A percentile compares a stretch with the other conserved stretches of the same genome.
phyloP scores from a whole-genome alignment of 1,139 yeast species.

The Candida albicans region DNA sequence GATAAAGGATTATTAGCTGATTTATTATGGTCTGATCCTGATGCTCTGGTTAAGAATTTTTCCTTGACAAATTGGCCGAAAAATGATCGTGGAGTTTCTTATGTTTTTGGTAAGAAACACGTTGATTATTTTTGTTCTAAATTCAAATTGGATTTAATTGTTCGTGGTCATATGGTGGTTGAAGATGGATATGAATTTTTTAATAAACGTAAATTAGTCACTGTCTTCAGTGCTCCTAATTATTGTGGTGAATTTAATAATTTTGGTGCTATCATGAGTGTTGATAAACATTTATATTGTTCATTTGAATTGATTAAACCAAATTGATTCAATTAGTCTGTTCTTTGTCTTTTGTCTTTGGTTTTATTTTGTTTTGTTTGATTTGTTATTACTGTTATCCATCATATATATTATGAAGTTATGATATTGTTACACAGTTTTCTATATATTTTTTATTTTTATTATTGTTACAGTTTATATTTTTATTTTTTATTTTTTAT shows the following conservation, averaged over 20 bases:
- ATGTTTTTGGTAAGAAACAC: constrained; percentile 72
- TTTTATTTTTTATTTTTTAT: neutral
- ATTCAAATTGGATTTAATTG: constrained; percentile 76
- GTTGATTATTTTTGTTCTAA: constrained; percentile 68
- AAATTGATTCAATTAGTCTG: neutral
- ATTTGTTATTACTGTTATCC: neutral
- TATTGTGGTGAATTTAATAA: constrained; percentile 95
- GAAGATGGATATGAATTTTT: constrained; percentile 98
- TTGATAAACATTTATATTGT: constrained; percentile 71
- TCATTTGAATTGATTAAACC: constrained; percentile 84
- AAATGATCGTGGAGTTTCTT: constrained; percentile 86
- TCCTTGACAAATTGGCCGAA: constrained; percentile 64
- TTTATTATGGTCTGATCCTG: constrained; percentile 88
- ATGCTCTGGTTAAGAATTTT: constrained; percentile 49
- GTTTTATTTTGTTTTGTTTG: neutral
- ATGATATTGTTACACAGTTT: neutral
- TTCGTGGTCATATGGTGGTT: constrained; percentile 92
- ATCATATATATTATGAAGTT: neutral
- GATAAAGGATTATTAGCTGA: constrained; percentile 81
- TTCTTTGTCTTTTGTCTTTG: neutral
- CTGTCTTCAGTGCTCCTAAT: constrained; percentile 95
- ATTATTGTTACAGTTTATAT: neutral
- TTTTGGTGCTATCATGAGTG: constrained; percentile 91
- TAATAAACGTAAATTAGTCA: constrained; percentile 88
- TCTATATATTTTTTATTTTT: neutral